Evolutionary conservation across 116 monocot genomes (phyloP).

Genomic region (Zostera marina): DNA sequence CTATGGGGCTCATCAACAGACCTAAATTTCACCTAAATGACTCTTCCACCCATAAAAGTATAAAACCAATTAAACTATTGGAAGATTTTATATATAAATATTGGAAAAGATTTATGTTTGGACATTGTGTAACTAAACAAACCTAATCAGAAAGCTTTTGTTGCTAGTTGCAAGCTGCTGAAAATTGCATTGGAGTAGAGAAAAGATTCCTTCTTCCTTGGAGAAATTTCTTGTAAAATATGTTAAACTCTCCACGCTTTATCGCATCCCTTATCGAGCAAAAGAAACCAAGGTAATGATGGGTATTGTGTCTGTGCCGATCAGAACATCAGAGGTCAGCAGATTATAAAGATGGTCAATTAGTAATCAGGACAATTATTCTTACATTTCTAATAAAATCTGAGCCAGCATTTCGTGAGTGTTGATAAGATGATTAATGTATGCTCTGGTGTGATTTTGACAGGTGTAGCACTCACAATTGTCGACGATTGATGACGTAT

Average conservation of each 20-base stretch:
- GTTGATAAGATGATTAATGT: constrained; percentile 87
- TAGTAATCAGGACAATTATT: neutral
- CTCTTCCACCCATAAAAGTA: too few species aligned
- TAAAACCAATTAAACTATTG: too few species aligned
- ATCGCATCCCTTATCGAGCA: constrained; percentile 52
- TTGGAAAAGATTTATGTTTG: too few species aligned
- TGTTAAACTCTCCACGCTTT: constrained; percentile 43
- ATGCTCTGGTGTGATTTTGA: constrained; percentile 75
- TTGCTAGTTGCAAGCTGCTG: neutral
- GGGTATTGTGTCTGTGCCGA: constrained; percentile 82
- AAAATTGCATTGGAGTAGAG: neutral
- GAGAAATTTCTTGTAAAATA: constrained; percentile 43
- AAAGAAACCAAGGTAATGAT: constrained; percentile 84
- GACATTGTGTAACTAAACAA: too few species aligned
- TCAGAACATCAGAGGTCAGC: neutral
- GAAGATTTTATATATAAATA: too few species aligned
- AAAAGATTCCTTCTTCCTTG: constrained; percentile 27
- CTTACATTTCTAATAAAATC: constrained; percentile 81
- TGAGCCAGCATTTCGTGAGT: constrained; percentile 95
- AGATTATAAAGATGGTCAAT: neutral
- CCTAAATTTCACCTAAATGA: too few species aligned
- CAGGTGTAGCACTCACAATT: constrained; percentile 60
- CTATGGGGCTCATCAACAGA: too few species aligned
- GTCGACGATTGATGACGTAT: constrained; percentile 43
- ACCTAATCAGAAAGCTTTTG: constrained; percentile 1